Evolutionary conservation across 805 yeast genomes (phyloP), one percentile per base, ranked within the genome.

Genomic region (Candida xiaguanensis): DNA sequence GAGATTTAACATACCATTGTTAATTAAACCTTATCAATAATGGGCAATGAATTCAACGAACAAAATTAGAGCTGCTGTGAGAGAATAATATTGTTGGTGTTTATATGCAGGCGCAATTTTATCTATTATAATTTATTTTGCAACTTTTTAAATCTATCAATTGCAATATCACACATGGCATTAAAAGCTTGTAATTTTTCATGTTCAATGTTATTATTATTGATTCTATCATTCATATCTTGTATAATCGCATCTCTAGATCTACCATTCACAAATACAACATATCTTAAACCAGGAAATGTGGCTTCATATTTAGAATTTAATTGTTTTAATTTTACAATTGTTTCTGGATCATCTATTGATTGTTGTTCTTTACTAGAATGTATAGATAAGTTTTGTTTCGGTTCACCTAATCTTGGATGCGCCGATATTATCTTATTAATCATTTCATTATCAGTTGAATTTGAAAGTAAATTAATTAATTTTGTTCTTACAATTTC

Each of bases 131-230:
- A 8, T n/a, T n/a, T n/a, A n/a, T n/a, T n/a, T n/a, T 29, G 16
- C 25, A 31, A n/a, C n/a, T 81, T 83, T n/a, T 46, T 47, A 0
- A 82, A 81, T 42, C 97, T 69, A 61, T 88, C 96, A 18, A 73
- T 49, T 0, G 96, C 96, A 41, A 89, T 90, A 59, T 86, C 95
- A 59, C 95, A 86, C 95, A 89, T 87, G 17, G 95, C 96, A 47
- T 80, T 68, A 48, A 87, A 76, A 0, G 95, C 95, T 34, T 79
- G 83, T 7, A 42, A 32, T 41, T 78, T 73, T 57, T 90, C 97
- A 23, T 47, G 38, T 5, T 49, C 55, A 41, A 77, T 70, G 51
- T 82, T 75, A n/a, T 64, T 65, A 38, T 82, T 66, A 1, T 58
- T 59, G 3, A 89, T 84, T 46, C 93, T 71, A 23, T 44, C 42